Conservation (phyloP, 371 early-diverging fungal species). For the Choanephora cucurbitarum region DNA sequence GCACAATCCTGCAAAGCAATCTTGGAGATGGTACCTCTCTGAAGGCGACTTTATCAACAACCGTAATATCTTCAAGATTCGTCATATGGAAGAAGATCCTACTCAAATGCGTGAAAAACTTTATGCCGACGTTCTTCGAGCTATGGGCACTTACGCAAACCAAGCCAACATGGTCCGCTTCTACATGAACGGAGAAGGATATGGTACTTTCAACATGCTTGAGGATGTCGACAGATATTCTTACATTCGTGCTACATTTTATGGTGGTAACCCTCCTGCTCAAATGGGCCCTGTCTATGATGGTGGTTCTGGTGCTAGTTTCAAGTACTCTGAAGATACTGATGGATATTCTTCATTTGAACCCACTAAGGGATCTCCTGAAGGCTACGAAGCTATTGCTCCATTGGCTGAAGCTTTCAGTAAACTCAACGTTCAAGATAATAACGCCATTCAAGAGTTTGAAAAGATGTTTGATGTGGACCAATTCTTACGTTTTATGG, state of each 20-base stretch:
- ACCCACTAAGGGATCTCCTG: slow-evolving; percentile 27
- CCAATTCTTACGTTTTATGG: slow-evolving; percentile 58
- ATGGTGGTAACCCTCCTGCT: slow-evolving; percentile 44
- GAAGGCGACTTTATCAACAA: slow-evolving; percentile 35
- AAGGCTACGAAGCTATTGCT: slow-evolving; percentile 31
- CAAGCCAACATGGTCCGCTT: slow-evolving; percentile 56
- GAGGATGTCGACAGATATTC: slow-evolving; percentile 56
- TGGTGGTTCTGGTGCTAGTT: slow-evolving; percentile 56
- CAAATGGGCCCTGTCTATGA: slow-evolving; percentile 56
- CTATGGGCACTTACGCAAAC: slow-evolving; percentile 56
- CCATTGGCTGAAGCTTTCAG: slow-evolving; percentile 39
- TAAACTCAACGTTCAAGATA: slow-evolving; percentile 33
- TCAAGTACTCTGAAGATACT: slow-evolving; percentile 23
- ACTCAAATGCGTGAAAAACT: slow-evolving; percentile 65
- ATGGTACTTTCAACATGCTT: slow-evolving; percentile 58
- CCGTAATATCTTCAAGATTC: slow-evolving; percentile 56
- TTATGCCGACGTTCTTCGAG: slow-evolving; percentile 53
- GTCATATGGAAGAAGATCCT: slow-evolving; percentile 62
- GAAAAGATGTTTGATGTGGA: slow-evolving; percentile 47
- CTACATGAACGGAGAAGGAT: slow-evolving; percentile 54
- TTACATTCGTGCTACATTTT: slow-evolving; percentile 50
- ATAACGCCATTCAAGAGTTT: slow-evolving; percentile 36
- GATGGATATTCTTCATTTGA: slow-evolving; percentile 37
- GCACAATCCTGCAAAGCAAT: slow-evolving; percentile 59
- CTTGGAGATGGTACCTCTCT: slow-evolving; percentile 49